Base-by-base conservation (phyloP, 208 protist species). In the Phytomonas sp. region DNA sequence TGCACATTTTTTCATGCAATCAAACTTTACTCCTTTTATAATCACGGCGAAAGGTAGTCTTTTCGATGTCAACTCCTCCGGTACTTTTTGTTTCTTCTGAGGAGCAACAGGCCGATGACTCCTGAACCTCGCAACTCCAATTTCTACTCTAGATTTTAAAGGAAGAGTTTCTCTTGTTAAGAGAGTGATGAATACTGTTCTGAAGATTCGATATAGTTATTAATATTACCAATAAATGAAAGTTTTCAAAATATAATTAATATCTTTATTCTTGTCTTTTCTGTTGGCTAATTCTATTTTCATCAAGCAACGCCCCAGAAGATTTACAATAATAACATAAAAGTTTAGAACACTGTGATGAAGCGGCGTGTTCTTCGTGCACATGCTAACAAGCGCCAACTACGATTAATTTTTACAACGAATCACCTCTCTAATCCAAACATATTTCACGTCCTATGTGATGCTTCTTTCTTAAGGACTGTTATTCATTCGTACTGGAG, bases 291-390 rank as follows among this genome's bases (percentile, higher is more conserved):
- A 34, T 66, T 72, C 40, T 11, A 73, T 37, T 62, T 30, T 59
- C 15, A 67, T 59, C 60, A 64, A 66, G 36, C 32, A 33, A 71
- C 66, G 67, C 40, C 63, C 43, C 46, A 26, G 63, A 36, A 69
- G 46, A 68, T 60, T 62, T 53, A 69, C 36, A 64, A 31, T 60
- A 37, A 60, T 15, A 60, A 37, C 40, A 1, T 67, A 59, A 30
- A 23, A 31, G 5, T 56, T 56, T 56, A 56, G 8, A 23, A 11
- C 23, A 56, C 46, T 56, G 46, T 56, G 9, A 94, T 94, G 89
- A 94, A 94, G 78, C 79, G 89, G 30, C 74, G 89, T 46, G 89
- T 94, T 20, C 74, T 84, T 28, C 89, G 89, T 30, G 83, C 81
- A 32, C 89, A 94, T 73, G 78, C 77, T 31, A 94, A 94, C 78